These are phyloP conservation scores for Solanum ossicruentum DNA, from an alignment of 257 asterid species.

Conservation along the genomic window DNA sequence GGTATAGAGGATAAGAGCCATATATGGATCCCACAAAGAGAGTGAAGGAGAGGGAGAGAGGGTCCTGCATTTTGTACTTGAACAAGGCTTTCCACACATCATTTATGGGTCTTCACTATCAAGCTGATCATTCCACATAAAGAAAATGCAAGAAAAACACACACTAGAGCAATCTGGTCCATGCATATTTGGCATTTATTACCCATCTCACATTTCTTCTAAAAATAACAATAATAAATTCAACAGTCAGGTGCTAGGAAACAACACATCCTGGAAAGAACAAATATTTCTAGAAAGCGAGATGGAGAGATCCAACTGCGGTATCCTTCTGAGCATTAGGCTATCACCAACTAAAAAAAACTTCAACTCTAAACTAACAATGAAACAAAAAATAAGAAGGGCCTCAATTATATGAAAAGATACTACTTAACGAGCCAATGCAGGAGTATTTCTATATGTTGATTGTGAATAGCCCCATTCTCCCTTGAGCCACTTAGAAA, in stretches of 20 bases:
- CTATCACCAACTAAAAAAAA: constrained; percentile 15
- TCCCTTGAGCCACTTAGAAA: not conserved
- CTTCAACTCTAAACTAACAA: constrained; percentile 10
- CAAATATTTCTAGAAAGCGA: constrained; percentile 15
- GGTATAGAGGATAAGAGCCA: not conserved
- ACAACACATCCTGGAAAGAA: constrained; percentile 14
- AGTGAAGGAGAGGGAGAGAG: not conserved
- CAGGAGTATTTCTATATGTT: not conserved
- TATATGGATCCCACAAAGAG: constrained; percentile 12
- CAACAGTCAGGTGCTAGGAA: constrained; percentile 24
- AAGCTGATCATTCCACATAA: constrained; percentile 16
- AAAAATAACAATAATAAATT: constrained; percentile 23
- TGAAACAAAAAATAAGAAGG: constrained; percentile 4
- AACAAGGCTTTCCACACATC: constrained; percentile 16
- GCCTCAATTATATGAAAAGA: constrained; percentile 13
- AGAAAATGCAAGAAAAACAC: constrained; percentile 3
- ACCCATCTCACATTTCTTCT: constrained; percentile 15
- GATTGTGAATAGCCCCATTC: not conserved
- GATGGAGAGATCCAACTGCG: constrained; percentile 12
- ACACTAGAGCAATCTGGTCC: constrained; percentile 17
- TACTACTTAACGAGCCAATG: not conserved
- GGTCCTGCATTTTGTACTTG: constrained; percentile 26
- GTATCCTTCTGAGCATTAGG: constrained; percentile 12
- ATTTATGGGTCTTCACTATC: constrained; percentile 22
- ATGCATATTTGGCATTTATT: constrained; percentile 31